phyloP scores from a whole-genome alignment of 257 asterid genomes.

The Catharanthus roseus region DNA sequence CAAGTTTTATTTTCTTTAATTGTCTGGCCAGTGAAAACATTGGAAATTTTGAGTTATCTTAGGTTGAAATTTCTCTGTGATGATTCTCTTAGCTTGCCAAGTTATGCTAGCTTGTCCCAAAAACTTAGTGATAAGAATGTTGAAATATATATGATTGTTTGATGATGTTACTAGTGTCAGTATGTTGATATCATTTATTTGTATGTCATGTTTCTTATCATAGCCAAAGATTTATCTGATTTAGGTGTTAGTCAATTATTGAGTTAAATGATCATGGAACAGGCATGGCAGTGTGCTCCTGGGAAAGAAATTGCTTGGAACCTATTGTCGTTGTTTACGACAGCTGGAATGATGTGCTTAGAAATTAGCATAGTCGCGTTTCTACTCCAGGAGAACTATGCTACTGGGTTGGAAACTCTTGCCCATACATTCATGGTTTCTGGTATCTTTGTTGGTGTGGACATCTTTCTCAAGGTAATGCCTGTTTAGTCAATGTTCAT shows the following conservation, averaged over 20 bases:
- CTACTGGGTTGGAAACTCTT: constrained; percentile 78
- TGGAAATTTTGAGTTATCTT: neutral
- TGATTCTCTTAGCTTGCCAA: neutral
- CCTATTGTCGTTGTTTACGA: constrained; percentile 61
- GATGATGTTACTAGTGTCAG: neutral
- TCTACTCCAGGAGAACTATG: constrained; percentile 76
- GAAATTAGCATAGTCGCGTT: constrained; percentile 76
- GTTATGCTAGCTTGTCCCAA: neutral
- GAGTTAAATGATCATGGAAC: constrained; percentile 11
- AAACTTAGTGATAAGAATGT: neutral
- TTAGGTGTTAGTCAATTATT: neutral
- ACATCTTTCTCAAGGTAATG: constrained; percentile 75
- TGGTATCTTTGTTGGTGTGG: constrained; percentile 68
- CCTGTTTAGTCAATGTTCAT: constrained; percentile 8
- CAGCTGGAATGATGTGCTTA: constrained; percentile 63
- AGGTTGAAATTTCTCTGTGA: neutral
- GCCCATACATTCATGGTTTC: constrained; percentile 73
- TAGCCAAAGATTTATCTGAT: constrained; percentile 5
- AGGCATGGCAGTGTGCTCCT: constrained; percentile 87
- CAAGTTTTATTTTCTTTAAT: neutral
- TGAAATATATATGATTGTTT: neutral
- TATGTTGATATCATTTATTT: neutral
- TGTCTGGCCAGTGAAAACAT: neutral
- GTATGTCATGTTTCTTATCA: neutral
- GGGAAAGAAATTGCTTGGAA: constrained; percentile 74